These are phyloP conservation scores for Claviceps paspali DNA, from an alignment of 2,329 filamentous ascomycete species.

Conservation along the genomic window DNA sequence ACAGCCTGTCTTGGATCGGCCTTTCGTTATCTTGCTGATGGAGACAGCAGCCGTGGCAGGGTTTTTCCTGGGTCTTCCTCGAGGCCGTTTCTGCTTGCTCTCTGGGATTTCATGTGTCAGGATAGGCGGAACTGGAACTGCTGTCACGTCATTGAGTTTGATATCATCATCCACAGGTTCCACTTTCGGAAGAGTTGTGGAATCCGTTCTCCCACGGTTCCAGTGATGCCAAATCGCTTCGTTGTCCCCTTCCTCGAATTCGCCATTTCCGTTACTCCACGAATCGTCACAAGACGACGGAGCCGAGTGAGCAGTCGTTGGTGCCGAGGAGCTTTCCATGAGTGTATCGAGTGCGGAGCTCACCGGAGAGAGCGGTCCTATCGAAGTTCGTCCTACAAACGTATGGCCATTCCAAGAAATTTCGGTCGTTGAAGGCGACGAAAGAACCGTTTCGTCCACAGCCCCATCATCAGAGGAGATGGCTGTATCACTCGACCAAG, in stretches of 20 bases:
- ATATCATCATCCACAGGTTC: constrained; percentile 43
- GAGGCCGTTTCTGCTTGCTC: constrained; percentile 44
- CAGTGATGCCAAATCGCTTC: constrained; percentile 35
- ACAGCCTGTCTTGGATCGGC: constrained; percentile 54
- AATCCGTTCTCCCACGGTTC: constrained; percentile 31
- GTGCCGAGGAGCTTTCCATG: constrained; percentile 23
- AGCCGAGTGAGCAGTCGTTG: constrained; percentile 29
- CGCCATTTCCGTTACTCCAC: constrained; percentile 27
- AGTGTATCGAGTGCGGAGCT: constrained; percentile 33
- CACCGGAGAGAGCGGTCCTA: constrained; percentile 37
- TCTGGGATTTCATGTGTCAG: constrained; percentile 13
- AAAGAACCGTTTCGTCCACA: constrained; percentile 13
- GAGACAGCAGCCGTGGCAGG: constrained; percentile 43
- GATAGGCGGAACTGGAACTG: constrained; percentile 15
- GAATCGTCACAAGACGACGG: constrained; percentile 31
- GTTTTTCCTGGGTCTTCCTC: constrained; percentile 72
- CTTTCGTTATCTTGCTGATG: constrained; percentile 61
- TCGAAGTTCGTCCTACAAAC: constrained; percentile 18
- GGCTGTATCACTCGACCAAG: constrained; percentile 31
- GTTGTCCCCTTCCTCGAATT: constrained; percentile 23
- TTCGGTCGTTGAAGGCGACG: constrained; percentile 19
- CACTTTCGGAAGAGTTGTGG: constrained; percentile 35
- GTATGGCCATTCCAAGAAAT: constrained; percentile 14
- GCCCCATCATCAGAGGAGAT: constrained; percentile 28
- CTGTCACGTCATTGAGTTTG: constrained; percentile 35